These are phyloP conservation scores for Paraconiothyrium brasiliense DNA, from an alignment of 2,329 filamentous ascomycete species.

Conservation along the genomic window DNA sequence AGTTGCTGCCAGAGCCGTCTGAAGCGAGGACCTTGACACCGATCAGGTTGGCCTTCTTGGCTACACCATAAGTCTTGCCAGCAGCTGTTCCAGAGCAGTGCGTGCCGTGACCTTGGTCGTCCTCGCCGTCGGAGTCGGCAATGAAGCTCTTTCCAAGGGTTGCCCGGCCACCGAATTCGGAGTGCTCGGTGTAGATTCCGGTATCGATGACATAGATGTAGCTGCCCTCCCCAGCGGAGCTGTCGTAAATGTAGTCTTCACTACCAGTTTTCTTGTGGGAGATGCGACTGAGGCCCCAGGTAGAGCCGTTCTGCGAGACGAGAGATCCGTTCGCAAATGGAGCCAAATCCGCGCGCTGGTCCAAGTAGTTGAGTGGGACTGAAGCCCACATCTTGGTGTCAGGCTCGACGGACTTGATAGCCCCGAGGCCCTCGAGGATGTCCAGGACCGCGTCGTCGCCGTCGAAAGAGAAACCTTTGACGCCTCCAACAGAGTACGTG, in stretches of 20 bases:
- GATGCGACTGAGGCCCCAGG: conserved; percentile 98
- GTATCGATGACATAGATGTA: conserved; percentile 99
- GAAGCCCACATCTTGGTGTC: conserved; percentile 4
- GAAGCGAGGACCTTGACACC: conserved; percentile 98
- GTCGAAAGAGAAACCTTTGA: conserved; percentile 8
- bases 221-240: conserved; percentile 92
- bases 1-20: conserved; percentile 98
- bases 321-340: neutral
- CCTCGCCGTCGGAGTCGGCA: conserved; percentile 79
- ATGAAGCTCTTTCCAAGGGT: conserved; percentile 98
- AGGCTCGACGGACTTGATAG: conserved; percentile 10
- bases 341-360: neutral
- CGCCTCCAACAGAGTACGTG: conserved; percentile 1
- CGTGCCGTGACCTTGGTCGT: conserved; percentile 98
- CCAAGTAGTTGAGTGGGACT: conserved; percentile 10
- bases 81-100: conserved; percentile 98
- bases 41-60: conserved; percentile 97
- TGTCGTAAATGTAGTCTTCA: conserved; percentile 96
- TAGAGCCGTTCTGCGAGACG: conserved; percentile 81
- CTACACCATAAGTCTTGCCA: conserved; percentile 98
- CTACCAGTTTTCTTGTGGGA: conserved; percentile 90
- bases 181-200: conserved; percentile 90
- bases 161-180: conserved; percentile 96
- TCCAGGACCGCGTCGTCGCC: conserved; percentile 5
- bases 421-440: conserved; percentile 2